These are phyloP conservation scores for Xenosphaeropsis pyriputrescens DNA, from an alignment of 2,329 filamentous ascomycete species.

Conservation along the genomic window DNA sequence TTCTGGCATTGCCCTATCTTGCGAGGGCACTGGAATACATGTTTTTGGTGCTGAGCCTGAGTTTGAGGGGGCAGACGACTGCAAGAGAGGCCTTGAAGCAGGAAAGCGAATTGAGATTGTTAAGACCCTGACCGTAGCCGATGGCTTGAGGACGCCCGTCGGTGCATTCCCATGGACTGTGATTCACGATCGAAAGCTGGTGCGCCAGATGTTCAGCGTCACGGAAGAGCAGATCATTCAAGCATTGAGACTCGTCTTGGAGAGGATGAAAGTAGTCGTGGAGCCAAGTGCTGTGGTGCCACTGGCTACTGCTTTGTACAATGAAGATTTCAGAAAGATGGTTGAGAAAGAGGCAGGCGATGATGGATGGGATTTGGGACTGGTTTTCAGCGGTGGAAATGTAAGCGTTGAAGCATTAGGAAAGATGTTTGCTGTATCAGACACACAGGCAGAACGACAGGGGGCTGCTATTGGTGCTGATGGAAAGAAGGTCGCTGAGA, in stretches of 20 bases:
- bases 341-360: constrained; percentile 58
- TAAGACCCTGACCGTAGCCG: constrained; percentile 68
- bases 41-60: constrained; percentile 83
- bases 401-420: constrained; percentile 37
- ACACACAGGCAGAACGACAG: constrained; percentile 3
- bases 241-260: constrained; percentile 64
- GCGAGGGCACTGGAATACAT: constrained; percentile 51
- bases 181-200: constrained; percentile 57
- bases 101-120: constrained; percentile 54
- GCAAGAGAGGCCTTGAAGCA: constrained; percentile 49
- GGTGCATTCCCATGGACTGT: constrained; percentile 64
- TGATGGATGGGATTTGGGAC: constrained; percentile 56
- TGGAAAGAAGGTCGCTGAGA: constrained; percentile 9
- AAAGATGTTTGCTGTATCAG: constrained; percentile 27
- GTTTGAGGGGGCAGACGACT: constrained; percentile 76
- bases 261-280: constrained; percentile 80
- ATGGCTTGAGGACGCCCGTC: constrained; percentile 75
- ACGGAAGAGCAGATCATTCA: constrained; percentile 68
- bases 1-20: constrained; percentile 65
- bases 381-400: constrained; percentile 48
- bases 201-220: constrained; percentile 57
- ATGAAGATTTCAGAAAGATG: constrained; percentile 65
- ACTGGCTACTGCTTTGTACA: constrained; percentile 67
- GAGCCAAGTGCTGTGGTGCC: constrained; percentile 82
- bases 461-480: constrained; percentile 6